These are phyloP conservation scores for Trichoderma sp. DNA, from an alignment of 2,329 filamentous ascomycete genomes.

Conservation along the genomic window DNA sequence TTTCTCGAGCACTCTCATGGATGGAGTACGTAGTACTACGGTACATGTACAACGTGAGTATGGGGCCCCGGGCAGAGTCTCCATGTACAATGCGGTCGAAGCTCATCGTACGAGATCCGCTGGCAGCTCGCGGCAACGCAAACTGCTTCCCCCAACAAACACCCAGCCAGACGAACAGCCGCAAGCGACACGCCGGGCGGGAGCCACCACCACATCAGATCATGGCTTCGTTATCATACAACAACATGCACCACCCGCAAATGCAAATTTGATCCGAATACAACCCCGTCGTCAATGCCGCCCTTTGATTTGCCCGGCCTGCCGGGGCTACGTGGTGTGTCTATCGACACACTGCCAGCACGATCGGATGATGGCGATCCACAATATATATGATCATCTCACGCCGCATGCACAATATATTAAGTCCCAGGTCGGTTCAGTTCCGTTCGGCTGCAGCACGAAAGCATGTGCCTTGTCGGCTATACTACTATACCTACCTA, in stretches of 20 bases:
- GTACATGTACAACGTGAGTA: not conserved
- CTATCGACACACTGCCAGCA: conserved; percentile 21
- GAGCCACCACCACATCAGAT: conserved; percentile 17
- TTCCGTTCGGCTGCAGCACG: too few species aligned
- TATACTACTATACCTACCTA: too few species aligned
- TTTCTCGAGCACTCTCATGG: too few species aligned
- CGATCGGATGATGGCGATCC: conserved; percentile 28
- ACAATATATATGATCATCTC: conserved; percentile 17
- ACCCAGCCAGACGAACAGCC: conserved; percentile 14
- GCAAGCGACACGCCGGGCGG: conserved; percentile 10
- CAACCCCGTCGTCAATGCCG: conserved; percentile 20
- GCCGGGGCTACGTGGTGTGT: conserved; percentile 5
- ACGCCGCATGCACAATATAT: conserved; percentile 27
- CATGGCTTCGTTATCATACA: conserved; percentile 20
- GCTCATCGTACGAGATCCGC: conserved; percentile 22
- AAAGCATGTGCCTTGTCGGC: too few species aligned
- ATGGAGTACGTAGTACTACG: too few species aligned
- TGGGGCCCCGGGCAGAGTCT: not conserved
- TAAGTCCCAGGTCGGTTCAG: conserved; percentile 12
- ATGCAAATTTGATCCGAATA: conserved; percentile 20
- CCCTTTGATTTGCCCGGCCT: conserved; percentile 17
- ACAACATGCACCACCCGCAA: conserved; percentile 14
- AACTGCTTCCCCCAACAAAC: too few species aligned
- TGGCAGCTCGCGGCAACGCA: conserved; percentile 1
- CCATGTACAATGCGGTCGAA: not conserved